Evolutionary conservation across 257 asterid genomes (phyloP), one percentile per base, ranked within the genome.

Genomic region (Penstemon davidsonii): DNA sequence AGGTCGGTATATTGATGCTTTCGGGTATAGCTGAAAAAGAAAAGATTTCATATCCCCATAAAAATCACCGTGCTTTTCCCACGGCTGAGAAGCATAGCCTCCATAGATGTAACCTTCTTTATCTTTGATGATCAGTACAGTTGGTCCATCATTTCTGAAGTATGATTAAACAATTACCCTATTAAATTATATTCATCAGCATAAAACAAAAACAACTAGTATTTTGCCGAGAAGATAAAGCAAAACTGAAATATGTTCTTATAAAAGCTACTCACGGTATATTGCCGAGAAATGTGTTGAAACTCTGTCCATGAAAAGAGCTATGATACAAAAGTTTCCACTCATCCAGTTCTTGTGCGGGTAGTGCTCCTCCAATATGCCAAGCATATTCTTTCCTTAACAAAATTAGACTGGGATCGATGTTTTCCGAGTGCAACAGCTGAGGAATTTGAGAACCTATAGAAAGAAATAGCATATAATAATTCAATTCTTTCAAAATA

Each of bases 41-140:
- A 90, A 93, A 59, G 87, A 87, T 73, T 80, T 90, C 91, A 93
- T 72, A 75, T 93, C 95, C 54, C 97, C 97, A 62, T 83, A 90
- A 78, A 81, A 93, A 57, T 90, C 99, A 3, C 83, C 79, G 46
- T 90, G 99, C 61, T 75, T 87, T 73, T 90, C 97, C 99, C 99
- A 90, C 42, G 99, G 86, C 74, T 88, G 97, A 78, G 99, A 93
- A 69, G 96, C 97, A 76, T 85, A 88, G 72, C 99, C 99, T 68
- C 96, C 99, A 66, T 88, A 90, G 36, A 88, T 71, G 78, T n/a
- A 77, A 43, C 96, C 97, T 75, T 93, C 95, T 75, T 66, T 87
- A 74, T 90, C 99, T 78, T 84, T 93, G 72, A 93, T 81, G 69
- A 90, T 80, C 85, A 90, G 55, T 67, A 93, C 64, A n/a, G 95